Percentiles rank a stretch among this genome's conserved stretches.
phyloP scores from a whole-genome alignment of 306 rosid species.

The Cicer cuneatum region DNA sequence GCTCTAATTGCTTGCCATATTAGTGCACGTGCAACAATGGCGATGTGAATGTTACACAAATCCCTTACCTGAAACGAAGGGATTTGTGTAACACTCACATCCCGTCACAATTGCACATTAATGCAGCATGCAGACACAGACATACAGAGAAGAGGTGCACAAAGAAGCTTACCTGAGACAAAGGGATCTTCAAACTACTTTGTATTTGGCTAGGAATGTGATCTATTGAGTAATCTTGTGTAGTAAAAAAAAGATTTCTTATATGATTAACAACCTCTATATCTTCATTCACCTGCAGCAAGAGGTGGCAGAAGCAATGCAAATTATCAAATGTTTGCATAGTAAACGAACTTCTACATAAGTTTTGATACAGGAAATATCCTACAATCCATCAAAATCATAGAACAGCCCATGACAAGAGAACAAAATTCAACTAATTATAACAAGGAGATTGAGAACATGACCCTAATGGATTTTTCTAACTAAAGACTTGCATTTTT shows the following conservation, averaged over 20 bases:
- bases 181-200: constrained; percentile 53
- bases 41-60: constrained; percentile 10
- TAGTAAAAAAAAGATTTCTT: constrained; percentile 65
- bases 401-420: constrained; percentile 17
- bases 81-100: no score
- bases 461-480: constrained; percentile 4
- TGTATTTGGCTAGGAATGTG: constrained; percentile 53
- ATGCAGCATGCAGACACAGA: constrained; percentile 13
- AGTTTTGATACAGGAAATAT: constrained; percentile 20
- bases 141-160: constrained; percentile 38
- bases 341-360: constrained; percentile 28
- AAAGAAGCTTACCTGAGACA: constrained; percentile 60
- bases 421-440: neutral
- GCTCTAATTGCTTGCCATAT: constrained; percentile 25
- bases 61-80: neutral
- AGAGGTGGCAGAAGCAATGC: constrained; percentile 33
- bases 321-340: constrained; percentile 35
- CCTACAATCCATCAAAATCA: constrained; percentile 30
- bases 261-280: constrained; percentile 62
- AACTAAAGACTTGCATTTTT: constrained; percentile 13
- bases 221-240: constrained; percentile 60
- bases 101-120: neutral
- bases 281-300: constrained; percentile 82
- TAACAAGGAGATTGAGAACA: constrained; percentile 9
- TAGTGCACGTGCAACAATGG: neutral